A percentile compares a stretch with the other conserved stretches of the same genome.
phyloP scores from a whole-genome alignment of 345 rosid genomes.

The Rhodomyrtus tomentosa region DNA sequence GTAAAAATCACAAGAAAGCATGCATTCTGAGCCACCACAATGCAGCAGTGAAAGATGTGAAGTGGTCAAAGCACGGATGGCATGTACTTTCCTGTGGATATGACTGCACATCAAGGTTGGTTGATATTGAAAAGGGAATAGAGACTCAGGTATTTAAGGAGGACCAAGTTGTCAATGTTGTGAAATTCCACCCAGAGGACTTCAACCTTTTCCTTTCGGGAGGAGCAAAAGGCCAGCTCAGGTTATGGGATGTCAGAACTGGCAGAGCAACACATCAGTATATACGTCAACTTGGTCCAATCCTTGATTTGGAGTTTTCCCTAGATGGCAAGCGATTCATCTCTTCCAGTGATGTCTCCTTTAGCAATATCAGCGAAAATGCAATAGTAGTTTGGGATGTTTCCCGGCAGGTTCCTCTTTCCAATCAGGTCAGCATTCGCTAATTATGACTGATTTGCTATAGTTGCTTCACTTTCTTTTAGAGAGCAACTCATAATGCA shows the following conservation, averaged over 20 bases:
- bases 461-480: background rate
- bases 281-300: slow-evolving; percentile 42
- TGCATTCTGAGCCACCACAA: slow-evolving; percentile 41
- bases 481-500: background rate
- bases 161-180: slow-evolving; percentile 53
- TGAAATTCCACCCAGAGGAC: slow-evolving; percentile 59
- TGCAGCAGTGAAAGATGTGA: slow-evolving; percentile 69
- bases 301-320: slow-evolving; percentile 77
- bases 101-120: slow-evolving; percentile 54
- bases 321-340: slow-evolving; percentile 51
- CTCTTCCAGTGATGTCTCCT: slow-evolving; percentile 73
- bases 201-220: slow-evolving; percentile 70
- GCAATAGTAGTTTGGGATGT: slow-evolving; percentile 75
- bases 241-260: slow-evolving; percentile 72
- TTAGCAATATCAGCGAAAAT: slow-evolving; percentile 65
- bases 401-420: slow-evolving; percentile 56
- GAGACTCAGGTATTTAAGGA: slow-evolving; percentile 54
- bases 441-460: background rate
- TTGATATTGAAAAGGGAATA: slow-evolving; percentile 66
- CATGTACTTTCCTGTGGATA: slow-evolving; percentile 74
- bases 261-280: slow-evolving; percentile 49
- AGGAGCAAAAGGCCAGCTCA: slow-evolving; percentile 60
- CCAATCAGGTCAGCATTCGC: slow-evolving; percentile 59
- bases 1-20: slow-evolving; percentile 43
- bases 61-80: slow-evolving; percentile 49